A percentile compares a stretch with the other conserved stretches of the same genome.
phyloP scores from a whole-genome alignment of 2,329 filamentous ascomycete genomes.

The Pyrenophora seminiperda region DNA sequence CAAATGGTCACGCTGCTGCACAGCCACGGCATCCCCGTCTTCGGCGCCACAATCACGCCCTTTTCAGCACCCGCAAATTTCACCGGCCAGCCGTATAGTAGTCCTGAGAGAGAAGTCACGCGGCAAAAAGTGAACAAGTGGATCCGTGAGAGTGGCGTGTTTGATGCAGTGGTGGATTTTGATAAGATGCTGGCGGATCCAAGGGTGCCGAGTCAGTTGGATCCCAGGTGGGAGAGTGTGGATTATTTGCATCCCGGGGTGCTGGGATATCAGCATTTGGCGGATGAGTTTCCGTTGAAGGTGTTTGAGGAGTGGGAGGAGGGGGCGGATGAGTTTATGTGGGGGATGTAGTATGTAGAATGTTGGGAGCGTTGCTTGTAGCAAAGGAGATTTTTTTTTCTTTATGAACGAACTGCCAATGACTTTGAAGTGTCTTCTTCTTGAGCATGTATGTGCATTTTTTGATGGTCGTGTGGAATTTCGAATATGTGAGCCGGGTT shows the following conservation, averaged over 20 bases:
- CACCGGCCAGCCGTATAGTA: slow-evolving; percentile 24
- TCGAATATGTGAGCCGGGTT: neutral
- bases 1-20: slow-evolving; percentile 63
- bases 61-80: slow-evolving; percentile 55
- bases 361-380: neutral
- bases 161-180: slow-evolving; percentile 68
- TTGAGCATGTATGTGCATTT: no score
- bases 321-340: slow-evolving; percentile 22
- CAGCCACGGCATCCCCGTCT: slow-evolving; percentile 60
- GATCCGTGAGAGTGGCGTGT: slow-evolving; percentile 62
- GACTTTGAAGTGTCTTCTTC: no score
- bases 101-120: slow-evolving; percentile 60
- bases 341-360: neutral
- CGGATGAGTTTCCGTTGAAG: slow-evolving; percentile 62
- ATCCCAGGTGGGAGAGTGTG: slow-evolving; percentile 61
- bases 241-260: slow-evolving; percentile 70
- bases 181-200: slow-evolving; percentile 62
- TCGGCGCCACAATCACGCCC: slow-evolving; percentile 70
- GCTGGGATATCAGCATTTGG: slow-evolving; percentile 64
- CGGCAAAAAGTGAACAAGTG: slow-evolving; percentile 65
- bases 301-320: slow-evolving; percentile 52
- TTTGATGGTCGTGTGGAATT: neutral
- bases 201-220: slow-evolving; percentile 54
- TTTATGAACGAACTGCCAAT: no score
- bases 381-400: no score